Conservation (phyloP, 805 yeast genomes). For the Lipomyces starkeyi region DNA sequence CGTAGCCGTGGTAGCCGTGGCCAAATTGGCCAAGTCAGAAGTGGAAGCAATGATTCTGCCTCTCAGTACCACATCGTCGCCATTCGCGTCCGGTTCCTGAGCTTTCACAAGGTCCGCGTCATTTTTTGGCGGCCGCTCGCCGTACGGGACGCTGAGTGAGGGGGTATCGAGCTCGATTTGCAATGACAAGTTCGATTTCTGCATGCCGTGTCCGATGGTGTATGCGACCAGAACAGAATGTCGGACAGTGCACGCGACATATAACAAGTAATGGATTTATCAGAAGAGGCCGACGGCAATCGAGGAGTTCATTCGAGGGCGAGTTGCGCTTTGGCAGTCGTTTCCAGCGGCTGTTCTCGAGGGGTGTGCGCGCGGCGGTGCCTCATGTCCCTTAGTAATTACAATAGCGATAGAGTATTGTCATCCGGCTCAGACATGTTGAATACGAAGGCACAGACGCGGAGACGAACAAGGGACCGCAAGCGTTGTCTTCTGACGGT, state of each 20-base stretch:
- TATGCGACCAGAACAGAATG: background rate
- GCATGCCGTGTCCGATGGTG: background rate
- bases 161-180: conserved; percentile 5
- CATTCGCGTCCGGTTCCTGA: background rate
- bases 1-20: background rate
- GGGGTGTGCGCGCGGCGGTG: background rate
- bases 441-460: no score
- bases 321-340: no score
- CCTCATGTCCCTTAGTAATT: background rate
- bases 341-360: background rate
- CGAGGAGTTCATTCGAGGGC: background rate
- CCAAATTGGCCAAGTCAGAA: background rate
- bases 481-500: no score
- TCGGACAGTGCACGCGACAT: background rate
- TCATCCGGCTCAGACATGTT: no score
- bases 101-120: background rate
- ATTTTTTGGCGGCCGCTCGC: conserved; percentile 2
- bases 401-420: no score
- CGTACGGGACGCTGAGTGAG: background rate
- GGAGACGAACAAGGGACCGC: no score
- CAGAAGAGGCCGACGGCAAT: background rate
- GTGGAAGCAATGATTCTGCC: conserved; percentile 2
- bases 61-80: background rate
- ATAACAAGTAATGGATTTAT: background rate
- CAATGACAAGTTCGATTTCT: background rate